Percentiles rank a stretch among this genome's conserved stretches.
Conservation (phyloP, 495 filamentous ascomycete species). For the Glarea lozoyensis region DNA sequence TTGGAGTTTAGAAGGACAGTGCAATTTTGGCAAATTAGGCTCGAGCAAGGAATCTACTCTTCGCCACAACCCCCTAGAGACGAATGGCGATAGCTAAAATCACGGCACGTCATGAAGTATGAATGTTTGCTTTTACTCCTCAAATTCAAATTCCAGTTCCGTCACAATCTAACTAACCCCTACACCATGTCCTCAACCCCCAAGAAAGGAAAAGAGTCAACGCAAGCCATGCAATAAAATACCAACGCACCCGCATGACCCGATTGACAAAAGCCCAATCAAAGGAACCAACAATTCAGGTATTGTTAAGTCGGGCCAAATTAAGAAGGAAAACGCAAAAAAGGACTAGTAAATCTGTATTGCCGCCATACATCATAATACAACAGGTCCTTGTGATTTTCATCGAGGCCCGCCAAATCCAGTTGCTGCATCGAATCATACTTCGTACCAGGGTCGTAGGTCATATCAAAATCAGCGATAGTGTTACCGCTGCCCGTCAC, state of each 20-base stretch:
- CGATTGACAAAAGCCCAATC: not conserved
- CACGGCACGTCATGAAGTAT: not conserved
- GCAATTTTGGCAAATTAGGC: too few species aligned
- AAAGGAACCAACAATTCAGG: not conserved
- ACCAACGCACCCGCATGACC: not conserved
- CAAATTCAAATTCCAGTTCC: not conserved
- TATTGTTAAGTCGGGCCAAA: constrained; percentile 1
- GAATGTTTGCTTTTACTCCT: not conserved
- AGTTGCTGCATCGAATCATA: constrained; percentile 6
- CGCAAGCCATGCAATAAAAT: constrained; percentile 6
- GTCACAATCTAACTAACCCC: not conserved
- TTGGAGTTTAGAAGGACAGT: too few species aligned
- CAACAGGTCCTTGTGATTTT: constrained; percentile 1
- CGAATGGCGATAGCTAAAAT: not conserved
- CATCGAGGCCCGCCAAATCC: not conserved
- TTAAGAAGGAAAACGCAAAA: not conserved
- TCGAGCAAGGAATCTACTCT: too few species aligned
- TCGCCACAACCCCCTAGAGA: not conserved
- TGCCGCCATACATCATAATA: constrained; percentile 2
- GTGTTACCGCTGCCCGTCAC: too few species aligned
- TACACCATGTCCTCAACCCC: constrained; percentile 5
- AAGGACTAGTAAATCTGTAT: not conserved
- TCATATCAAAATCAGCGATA: not conserved
- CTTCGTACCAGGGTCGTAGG: constrained; percentile 5
- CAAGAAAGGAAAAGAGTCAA: constrained; percentile 14